Base-by-base conservation (phyloP, 345 rosid species). In the Camelina hispida region DNA sequence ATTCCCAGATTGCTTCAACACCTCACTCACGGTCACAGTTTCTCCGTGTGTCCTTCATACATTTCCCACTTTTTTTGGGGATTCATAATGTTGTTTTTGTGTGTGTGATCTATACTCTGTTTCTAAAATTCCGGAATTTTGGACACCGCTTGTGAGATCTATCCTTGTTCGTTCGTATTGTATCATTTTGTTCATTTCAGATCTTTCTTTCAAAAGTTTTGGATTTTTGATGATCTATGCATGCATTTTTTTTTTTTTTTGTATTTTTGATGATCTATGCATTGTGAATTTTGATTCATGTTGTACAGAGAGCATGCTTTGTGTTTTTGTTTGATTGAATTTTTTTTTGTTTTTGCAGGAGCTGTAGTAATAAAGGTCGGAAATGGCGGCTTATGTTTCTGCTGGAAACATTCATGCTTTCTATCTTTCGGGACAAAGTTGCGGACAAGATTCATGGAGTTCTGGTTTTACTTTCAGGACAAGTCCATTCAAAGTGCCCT, bases 381-480 rank as follows among this genome's bases (percentile, higher is more conserved):
- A 68, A 62, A 89, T 88, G 93, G 79, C 88, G 54, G 78, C 87
- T 62, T 68, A 77, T 81, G 66, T 89, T 72, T 88, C 90, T 43
- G 78, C 83, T 38, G 81, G 83, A 30, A 80, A 71, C 65, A 63
- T 79, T 15, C 78, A 56, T 62, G 64, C 86, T 66, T 62, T 87
- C 68, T 65, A 76, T 72, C 81, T 60, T 50, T 52, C 79, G 63
- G 84, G 77, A 56, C 82, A 78, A 68, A 67, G 80, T 72, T 83
- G 73, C 51, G 55, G 60, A 47, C 84, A 69, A 72, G 44, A 75
- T 75, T 80, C 88, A 46, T 64, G 78, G 86, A 68, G 73, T 72
- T 75, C 87, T 43, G 68, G 68, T 60, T 61, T 75, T 65, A 68
- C 79, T 20, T 70, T 85, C 80, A 81, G 30, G 59, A 81, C 87